A percentile compares a stretch with the other conserved stretches of the same genome.
phyloP scores from a whole-genome alignment of 1,139 yeast species.

The Candida pseudoviswanathii region DNA sequence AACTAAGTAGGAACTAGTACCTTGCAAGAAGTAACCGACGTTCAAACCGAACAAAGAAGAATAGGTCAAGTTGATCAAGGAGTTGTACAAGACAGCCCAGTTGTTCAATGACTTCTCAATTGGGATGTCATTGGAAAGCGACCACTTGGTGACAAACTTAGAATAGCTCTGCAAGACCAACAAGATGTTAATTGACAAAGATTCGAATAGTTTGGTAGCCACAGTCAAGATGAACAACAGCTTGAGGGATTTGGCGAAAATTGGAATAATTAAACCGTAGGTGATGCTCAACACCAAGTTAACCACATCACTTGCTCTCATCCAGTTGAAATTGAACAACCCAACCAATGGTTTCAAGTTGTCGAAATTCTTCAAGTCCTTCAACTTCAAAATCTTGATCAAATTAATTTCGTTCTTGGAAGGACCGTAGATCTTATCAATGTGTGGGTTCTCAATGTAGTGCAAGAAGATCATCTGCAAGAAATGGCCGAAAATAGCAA shows the following conservation, averaged over 20 bases:
- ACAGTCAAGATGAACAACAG: slow-evolving; percentile 53
- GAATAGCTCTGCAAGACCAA: slow-evolving; percentile 62
- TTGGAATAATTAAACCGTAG: slow-evolving; percentile 48
- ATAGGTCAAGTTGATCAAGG: slow-evolving; percentile 47
- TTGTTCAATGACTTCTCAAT: slow-evolving; percentile 71
- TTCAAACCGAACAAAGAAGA: slow-evolving; percentile 49
- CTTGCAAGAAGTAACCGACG: slow-evolving; percentile 29
- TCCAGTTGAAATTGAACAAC: slow-evolving; percentile 63
- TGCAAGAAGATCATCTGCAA: slow-evolving; percentile 78
- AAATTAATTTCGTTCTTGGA: slow-evolving; percentile 41
- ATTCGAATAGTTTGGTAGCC: slow-evolving; percentile 53
- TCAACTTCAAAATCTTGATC: slow-evolving; percentile 38
- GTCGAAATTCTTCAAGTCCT: slow-evolving; percentile 47
- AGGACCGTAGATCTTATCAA: slow-evolving; percentile 74
- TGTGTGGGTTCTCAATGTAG: slow-evolving; percentile 84
- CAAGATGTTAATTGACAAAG: slow-evolving; percentile 53
- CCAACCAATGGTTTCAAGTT: slow-evolving; percentile 64
- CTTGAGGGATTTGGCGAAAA: slow-evolving; percentile 28
- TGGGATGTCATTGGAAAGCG: slow-evolving; percentile 67
- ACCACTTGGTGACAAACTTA: slow-evolving; percentile 68
- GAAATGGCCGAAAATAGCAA: slow-evolving; percentile 77
- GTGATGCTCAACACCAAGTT: slow-evolving; percentile 52
- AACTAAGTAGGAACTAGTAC: slow-evolving; percentile 20
- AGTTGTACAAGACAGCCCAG: slow-evolving; percentile 75
- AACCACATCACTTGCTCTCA: slow-evolving; percentile 67